phyloP scores from a whole-genome alignment of 306 rosid genomes.

The Vachellia collinsii region DNA sequence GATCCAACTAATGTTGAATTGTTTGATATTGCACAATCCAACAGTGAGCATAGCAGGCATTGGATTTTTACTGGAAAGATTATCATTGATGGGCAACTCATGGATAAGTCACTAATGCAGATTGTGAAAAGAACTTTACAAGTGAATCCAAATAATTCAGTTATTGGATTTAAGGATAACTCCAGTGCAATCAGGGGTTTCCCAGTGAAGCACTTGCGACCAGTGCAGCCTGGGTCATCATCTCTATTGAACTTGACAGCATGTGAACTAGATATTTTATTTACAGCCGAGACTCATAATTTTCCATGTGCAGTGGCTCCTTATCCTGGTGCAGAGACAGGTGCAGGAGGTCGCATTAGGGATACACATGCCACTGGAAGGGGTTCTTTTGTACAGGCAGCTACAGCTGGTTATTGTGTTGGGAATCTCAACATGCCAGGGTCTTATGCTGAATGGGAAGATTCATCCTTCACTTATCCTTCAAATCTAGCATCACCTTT shows the following conservation, averaged over 20 bases:
- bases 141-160: constrained; percentile 84
- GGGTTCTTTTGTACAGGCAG: constrained; percentile 84
- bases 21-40: constrained; percentile 93
- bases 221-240: constrained; percentile 71
- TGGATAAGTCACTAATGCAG: constrained; percentile 83
- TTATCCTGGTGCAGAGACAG: constrained; percentile 94
- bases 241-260: constrained; percentile 50
- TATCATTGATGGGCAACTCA: constrained; percentile 65
- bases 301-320: constrained; percentile 99
- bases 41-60: constrained; percentile 91
- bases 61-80: constrained; percentile 93
- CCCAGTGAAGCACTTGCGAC: constrained; percentile 67
- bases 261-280: constrained; percentile 67
- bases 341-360: constrained; percentile 93
- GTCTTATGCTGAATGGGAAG: constrained; percentile 90
- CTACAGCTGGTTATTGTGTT: constrained; percentile 96
- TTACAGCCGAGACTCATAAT: constrained; percentile 95
- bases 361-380: constrained; percentile 98
- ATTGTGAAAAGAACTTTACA: constrained; percentile 86
- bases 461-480: constrained; percentile 76
- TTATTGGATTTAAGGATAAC: constrained; percentile 91
- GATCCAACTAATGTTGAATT: constrained; percentile 86
- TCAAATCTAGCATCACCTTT: constrained; percentile 87
- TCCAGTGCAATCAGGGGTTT: constrained; percentile 93
- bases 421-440: constrained; percentile 81